Percentiles rank a stretch among this genome's conserved stretches.
Evolutionary conservation across 768 basidiomycete genomes (phyloP).

Genomic region (Infundibulicybe gibba): DNA sequence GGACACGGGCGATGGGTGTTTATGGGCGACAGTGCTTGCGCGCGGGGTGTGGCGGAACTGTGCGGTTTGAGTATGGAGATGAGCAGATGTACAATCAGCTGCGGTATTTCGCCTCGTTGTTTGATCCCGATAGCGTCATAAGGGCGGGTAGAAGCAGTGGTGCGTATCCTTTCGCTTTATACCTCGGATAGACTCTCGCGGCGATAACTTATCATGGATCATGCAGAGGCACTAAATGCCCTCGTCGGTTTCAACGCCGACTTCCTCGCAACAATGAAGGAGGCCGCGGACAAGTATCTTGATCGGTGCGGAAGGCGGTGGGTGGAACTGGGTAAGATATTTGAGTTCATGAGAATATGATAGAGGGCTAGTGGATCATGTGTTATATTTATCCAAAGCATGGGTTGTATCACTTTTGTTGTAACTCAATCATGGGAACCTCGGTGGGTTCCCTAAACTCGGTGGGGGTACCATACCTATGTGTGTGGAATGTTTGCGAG

Average conservation of each 20-base stretch:
- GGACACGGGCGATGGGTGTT: conserved; percentile 93
- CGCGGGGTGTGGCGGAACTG: conserved; percentile 62
- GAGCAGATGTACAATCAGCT: conserved; percentile 86
- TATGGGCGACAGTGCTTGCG: conserved; percentile 83
- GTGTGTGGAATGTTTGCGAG: no score
- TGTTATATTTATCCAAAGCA: no score
- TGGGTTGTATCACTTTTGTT: no score
- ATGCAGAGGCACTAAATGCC: conserved; percentile 51
- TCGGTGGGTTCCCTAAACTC: no score
- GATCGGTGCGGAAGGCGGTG: conserved; percentile 85
- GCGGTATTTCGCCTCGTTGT: conserved; percentile 75
- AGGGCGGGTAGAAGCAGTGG: conserved; percentile 42
- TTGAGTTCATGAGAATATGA: conserved; percentile 76
- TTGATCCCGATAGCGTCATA: conserved; percentile 67
- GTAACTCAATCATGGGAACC: no score
- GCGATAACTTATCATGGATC: background rate
- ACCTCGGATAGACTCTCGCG: background rate
- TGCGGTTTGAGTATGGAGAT: conserved; percentile 85
- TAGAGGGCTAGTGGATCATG: no score
- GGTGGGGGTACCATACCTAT: no score
- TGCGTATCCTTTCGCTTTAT: no score
- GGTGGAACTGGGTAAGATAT: conserved; percentile 78
- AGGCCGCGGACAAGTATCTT: conserved; percentile 75
- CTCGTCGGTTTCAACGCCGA: conserved; percentile 45
- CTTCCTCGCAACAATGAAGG: conserved; percentile 49